These are phyloP conservation scores for Goffeauzyma gilvescens DNA, from an alignment of 768 basidiomycete genomes.

Conservation along the genomic window DNA sequence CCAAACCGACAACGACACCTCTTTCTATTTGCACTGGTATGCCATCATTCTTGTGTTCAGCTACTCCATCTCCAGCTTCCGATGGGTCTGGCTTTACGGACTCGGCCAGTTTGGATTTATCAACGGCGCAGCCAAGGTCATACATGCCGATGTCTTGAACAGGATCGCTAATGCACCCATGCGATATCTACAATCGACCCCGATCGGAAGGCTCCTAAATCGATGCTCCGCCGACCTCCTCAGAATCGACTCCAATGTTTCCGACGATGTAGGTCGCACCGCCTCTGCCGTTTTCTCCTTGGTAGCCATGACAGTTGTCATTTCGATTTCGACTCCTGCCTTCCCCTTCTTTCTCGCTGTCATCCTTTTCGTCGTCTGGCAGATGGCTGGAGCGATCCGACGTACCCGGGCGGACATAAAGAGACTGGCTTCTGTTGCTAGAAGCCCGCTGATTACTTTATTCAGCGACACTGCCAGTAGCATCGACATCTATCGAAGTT, in stretches of 20 bases:
- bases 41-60: constrained; percentile 4
- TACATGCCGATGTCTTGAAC: constrained; percentile 16
- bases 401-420: constrained; percentile 16
- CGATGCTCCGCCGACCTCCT: constrained; percentile 23
- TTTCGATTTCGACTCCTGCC: neutral
- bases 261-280: constrained; percentile 22
- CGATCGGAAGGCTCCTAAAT: constrained; percentile 23
- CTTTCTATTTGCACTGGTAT: constrained; percentile 21
- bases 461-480: constrained; percentile 25
- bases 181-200: too few relatives aligned
- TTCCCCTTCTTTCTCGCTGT: too few relatives aligned
- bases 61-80: constrained; percentile 8
- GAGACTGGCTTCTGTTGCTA: constrained; percentile 13
- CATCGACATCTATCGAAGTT: constrained; percentile 22
- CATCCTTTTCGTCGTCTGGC: too few relatives aligned
- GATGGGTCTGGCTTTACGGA: constrained; percentile 30
- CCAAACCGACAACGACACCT: constrained; percentile 11
- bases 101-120: constrained; percentile 19
- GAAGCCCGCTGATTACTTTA: constrained; percentile 17
- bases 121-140: constrained; percentile 11
- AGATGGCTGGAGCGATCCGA: neutral
- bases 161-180: too few relatives aligned
- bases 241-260: constrained; percentile 15
- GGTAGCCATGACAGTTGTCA: neutral
- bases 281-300: neutral